phyloP scores from a whole-genome alignment of 1,139 yeast genomes.

The Yamadazyma atlantica region DNA sequence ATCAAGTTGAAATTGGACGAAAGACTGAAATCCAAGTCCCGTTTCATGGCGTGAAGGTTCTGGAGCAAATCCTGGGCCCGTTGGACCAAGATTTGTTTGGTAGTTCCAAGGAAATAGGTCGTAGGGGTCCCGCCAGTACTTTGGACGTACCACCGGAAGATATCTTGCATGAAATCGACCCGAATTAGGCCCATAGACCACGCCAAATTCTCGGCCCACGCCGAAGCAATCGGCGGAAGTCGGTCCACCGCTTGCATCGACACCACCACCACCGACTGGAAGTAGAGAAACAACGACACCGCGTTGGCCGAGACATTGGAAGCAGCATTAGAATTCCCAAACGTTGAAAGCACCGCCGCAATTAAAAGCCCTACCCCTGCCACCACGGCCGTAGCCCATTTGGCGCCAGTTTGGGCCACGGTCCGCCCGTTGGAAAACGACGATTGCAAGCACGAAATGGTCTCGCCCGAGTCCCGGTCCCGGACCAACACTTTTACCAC shows the following conservation, averaged over 20 bases:
- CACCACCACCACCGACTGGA: slow-evolving; percentile 74
- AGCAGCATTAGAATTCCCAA: slow-evolving; percentile 79
- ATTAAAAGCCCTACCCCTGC: slow-evolving; percentile 76
- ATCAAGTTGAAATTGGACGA: slow-evolving; percentile 46
- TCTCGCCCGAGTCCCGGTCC: slow-evolving; percentile 35
- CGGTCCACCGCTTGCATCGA: slow-evolving; percentile 71
- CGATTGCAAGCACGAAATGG: slow-evolving; percentile 69
- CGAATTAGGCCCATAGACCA: slow-evolving; percentile 85
- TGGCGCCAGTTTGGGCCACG: slow-evolving; percentile 71
- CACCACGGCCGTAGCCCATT: slow-evolving; percentile 81
- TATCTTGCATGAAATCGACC: slow-evolving; percentile 67
- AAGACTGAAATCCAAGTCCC: slow-evolving; percentile 33
- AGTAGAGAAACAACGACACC: slow-evolving; percentile 68
- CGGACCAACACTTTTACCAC: slow-evolving; percentile 54
- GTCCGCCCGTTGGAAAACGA: slow-evolving; percentile 71
- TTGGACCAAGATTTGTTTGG: slow-evolving; percentile 66
- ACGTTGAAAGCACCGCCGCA: slow-evolving; percentile 67
- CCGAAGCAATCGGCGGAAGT: slow-evolving; percentile 75
- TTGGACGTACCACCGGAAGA: slow-evolving; percentile 80
- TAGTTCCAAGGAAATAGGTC: slow-evolving; percentile 54
- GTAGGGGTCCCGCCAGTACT: slow-evolving; percentile 76
- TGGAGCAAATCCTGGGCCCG: slow-evolving; percentile 44
- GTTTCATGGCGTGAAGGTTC: slow-evolving; percentile 21
- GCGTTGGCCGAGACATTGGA: slow-evolving; percentile 77
- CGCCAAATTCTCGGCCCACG: slow-evolving; percentile 80